These are phyloP conservation scores for Dianthus caryophyllus DNA, from an alignment of 148 eudicot species.

Conservation along the genomic window DNA sequence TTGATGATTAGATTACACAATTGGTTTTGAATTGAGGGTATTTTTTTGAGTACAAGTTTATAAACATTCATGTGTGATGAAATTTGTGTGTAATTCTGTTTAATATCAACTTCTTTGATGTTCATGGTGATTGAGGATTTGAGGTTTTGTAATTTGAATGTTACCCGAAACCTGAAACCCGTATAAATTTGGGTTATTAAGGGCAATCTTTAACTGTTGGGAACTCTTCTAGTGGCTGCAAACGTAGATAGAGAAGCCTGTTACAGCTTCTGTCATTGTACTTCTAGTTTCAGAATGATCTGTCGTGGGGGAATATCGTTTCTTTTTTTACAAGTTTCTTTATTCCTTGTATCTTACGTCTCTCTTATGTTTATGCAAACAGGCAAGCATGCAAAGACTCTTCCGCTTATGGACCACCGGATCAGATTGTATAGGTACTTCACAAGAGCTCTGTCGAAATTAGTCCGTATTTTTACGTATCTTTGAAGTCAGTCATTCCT, in stretches of 20 bases:
- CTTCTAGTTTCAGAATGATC: too few relatives aligned
- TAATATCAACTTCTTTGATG: background rate
- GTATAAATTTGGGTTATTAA: background rate
- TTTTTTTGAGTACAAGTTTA: background rate
- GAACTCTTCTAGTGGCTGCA: too few relatives aligned
- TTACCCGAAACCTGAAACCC: background rate
- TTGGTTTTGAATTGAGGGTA: too few relatives aligned
- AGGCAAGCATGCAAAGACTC: conserved; percentile 99
- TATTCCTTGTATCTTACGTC: conserved; percentile 30
- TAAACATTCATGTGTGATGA: background rate
- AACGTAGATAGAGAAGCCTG: too few relatives aligned
- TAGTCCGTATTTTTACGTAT: background rate
- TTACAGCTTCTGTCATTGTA: too few relatives aligned
- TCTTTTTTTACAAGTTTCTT: conserved; percentile 17
- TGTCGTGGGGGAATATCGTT: background rate
- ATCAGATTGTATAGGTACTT: conserved; percentile 91
- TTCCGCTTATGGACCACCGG: conserved; percentile 83
- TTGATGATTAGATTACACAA: too few relatives aligned
- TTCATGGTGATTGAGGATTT: background rate
- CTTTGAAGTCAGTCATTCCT: background rate
- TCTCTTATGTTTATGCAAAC: conserved; percentile 45
- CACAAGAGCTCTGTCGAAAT: conserved; percentile 12
- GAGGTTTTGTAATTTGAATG: fast-evolving
- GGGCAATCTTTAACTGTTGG: background rate
- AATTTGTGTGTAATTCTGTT: background rate